Percentiles rank a stretch among this genome's conserved stretches.
Conservation (phyloP, 306 rosid species). For the Castanospermum australe region DNA sequence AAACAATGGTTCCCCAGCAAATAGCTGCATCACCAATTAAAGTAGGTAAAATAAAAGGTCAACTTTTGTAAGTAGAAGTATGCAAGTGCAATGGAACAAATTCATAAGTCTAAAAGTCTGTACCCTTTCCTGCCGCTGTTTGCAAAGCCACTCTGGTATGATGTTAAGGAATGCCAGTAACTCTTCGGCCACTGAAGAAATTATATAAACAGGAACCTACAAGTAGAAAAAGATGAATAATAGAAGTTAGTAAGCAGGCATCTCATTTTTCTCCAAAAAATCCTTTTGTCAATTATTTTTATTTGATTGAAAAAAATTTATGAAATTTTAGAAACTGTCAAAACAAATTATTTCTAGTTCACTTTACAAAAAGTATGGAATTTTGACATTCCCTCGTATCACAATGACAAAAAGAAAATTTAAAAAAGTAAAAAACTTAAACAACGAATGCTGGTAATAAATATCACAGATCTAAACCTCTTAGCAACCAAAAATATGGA, state of each 20-base stretch:
- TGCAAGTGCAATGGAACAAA: constrained; percentile 16
- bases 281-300: not conserved
- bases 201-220: constrained; percentile 83
- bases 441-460: not conserved
- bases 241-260: not conserved
- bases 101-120: constrained; percentile 9
- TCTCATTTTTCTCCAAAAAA: not conserved
- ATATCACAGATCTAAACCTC: not conserved
- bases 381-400: not conserved
- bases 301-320: not conserved
- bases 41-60: constrained; percentile 17
- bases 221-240: constrained; percentile 17
- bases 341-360: not conserved
- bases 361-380: not conserved
- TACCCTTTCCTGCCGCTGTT: constrained; percentile 73
- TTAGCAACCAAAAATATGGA: not conserved
- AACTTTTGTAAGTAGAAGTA: constrained; percentile 23
- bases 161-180: constrained; percentile 66
- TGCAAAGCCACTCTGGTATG: constrained; percentile 87
- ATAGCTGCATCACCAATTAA: constrained; percentile 58
- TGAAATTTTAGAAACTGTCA: not conserved
- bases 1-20: constrained; percentile 77
- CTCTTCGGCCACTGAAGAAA: constrained; percentile 84
- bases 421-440: not conserved
- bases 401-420: not conserved